phyloP scores from a whole-genome alignment of 2,329 filamentous ascomycete species.

The Paraconiothyrium brasiliense region DNA sequence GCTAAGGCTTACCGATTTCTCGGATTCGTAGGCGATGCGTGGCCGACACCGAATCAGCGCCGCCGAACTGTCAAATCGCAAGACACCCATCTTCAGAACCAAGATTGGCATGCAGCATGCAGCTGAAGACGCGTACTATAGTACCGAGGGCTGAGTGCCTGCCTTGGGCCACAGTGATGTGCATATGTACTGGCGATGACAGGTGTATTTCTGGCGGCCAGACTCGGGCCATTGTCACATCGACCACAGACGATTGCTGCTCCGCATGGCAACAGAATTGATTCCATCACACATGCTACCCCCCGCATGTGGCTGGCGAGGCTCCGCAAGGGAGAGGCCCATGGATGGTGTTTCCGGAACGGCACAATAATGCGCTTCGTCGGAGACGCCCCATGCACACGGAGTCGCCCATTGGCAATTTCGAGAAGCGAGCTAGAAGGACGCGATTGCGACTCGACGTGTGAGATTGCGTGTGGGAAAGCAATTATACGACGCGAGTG shows the following conservation, averaged over 20 bases:
- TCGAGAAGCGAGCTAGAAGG: slow-evolving; percentile 25
- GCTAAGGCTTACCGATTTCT: slow-evolving; percentile 34
- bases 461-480: slow-evolving; percentile 22
- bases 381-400: slow-evolving; percentile 22
- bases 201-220: slow-evolving; percentile 16
- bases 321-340: slow-evolving; percentile 39
- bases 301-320: slow-evolving; percentile 43
- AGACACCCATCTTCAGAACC: slow-evolving; percentile 28
- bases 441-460: slow-evolving; percentile 25
- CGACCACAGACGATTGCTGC: background rate
- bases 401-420: slow-evolving; percentile 30
- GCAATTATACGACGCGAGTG: slow-evolving; percentile 1
- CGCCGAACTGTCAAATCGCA: slow-evolving; percentile 23
- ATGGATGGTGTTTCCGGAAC: slow-evolving; percentile 27
- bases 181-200: slow-evolving; percentile 20
- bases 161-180: background rate
- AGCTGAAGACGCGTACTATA: slow-evolving; percentile 10
- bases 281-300: slow-evolving; percentile 29
- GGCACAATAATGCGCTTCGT: slow-evolving; percentile 15
- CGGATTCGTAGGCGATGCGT: slow-evolving; percentile 33
- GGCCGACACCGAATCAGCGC: slow-evolving; percentile 35
- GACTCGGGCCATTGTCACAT: background rate
- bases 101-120: slow-evolving; percentile 19
- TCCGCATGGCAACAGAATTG: slow-evolving; percentile 25
- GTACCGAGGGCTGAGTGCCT: slow-evolving; percentile 1